Conservation (phyloP, 371 early-diverging fungal genomes). For the Syncephalastrum contaminatum region DNA sequence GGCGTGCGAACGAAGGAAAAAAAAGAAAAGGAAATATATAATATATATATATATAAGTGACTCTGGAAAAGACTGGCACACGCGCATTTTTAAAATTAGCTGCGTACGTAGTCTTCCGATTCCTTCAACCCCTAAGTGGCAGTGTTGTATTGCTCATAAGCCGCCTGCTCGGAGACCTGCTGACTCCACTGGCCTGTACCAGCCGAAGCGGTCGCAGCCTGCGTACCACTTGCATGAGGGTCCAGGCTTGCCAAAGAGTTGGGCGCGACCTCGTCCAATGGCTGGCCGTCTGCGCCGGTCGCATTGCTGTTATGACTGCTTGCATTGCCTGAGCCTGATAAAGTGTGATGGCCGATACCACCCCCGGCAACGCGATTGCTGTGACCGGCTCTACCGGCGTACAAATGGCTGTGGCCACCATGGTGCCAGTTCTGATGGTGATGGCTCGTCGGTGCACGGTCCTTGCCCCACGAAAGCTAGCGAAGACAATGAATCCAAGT, state of each 20-base stretch:
- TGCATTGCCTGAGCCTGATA: not conserved
- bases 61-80: no score
- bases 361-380: constrained; percentile 6
- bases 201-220: constrained; percentile 12
- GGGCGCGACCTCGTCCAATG: constrained; percentile 14
- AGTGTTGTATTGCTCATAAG: no score
- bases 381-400: constrained; percentile 16
- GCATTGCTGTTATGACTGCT: not conserved
- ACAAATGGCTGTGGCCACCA: constrained; percentile 15
- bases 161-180: not conserved
- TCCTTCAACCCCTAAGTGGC: no score
- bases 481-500: not conserved
- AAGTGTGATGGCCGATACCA: no score
- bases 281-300: not conserved
- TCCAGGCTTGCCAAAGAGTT: constrained; percentile 20
- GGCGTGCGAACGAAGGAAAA: no score
- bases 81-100: no score
- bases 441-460: constrained; percentile 52
- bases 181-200: constrained; percentile 10
- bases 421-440: constrained; percentile 17
- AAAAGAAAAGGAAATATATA: no score
- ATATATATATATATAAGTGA: no score
- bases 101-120: no score
- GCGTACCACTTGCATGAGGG: constrained; percentile 20
- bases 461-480: constrained; percentile 91